Base-by-base conservation (phyloP, 352 stramenopile species). In the Phytophthora agathidicida region DNA sequence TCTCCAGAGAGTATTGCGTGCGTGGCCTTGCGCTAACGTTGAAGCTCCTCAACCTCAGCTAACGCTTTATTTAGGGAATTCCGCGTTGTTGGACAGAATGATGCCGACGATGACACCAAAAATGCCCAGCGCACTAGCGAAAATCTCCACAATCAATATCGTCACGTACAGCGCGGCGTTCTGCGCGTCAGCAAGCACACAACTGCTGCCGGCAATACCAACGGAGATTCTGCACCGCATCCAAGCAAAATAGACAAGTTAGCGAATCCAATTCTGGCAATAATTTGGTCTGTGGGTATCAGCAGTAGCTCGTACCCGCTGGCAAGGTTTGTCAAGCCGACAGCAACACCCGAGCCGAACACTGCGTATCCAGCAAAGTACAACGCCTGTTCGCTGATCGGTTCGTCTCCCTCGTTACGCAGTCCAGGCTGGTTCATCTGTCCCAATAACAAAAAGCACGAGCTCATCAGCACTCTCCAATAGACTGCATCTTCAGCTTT, bases 71-170 rank as follows among this genome's bases (percentile, higher is more conserved):
- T 94, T 94, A 39, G 88, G 88, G 64, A 98, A 98, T 54, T 96
- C 81, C 11, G 92, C 95, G 59, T 97, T 96, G 82, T 99, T 99
- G 65, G 91, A 98, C 71, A 99, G 77, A 78, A 99, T 99, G 70
- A 99, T 99, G 55, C 94, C 94, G 26, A 99, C 96, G 70, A 99
- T 99, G 49, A 99, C 96, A 39, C 97, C 98, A 62, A 99, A 99
- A 65, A 99, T 99, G 43, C 97, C 98, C 44, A 99, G 79, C 19
- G 98, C 98, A 64, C 91, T 98, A 33, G 96, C 97, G 72, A 99
- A 99, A 94, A 99, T 99, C 83, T 99, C 96, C n/a, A 99, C 93
- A 80, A 99, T 98, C 53, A 99, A 83, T 80, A 99, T 99, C 78
- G 99, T 99, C 37, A 99, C 97, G 80, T 99, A 99, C 20, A 99